These are phyloP conservation scores for Trichosporon ovoides DNA, from an alignment of 1,284 basidiomycete species.

Conservation along the genomic window DNA sequence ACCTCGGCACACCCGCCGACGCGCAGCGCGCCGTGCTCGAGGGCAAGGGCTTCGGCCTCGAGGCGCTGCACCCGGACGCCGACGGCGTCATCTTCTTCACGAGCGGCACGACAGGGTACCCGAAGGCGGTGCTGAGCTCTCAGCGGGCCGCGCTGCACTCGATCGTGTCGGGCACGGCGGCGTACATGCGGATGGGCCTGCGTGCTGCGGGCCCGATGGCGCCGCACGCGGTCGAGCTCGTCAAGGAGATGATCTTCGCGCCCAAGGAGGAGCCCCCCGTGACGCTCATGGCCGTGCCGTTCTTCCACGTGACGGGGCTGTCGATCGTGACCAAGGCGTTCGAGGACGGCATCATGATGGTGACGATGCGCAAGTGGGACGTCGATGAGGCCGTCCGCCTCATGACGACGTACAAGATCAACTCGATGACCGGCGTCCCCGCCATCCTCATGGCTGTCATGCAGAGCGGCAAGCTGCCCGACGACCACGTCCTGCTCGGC, in stretches of 20 bases:
- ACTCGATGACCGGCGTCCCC: constrained; percentile 37
- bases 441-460: constrained; percentile 37
- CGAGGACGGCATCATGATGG: constrained; percentile 35
- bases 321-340: constrained; percentile 37
- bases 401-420: constrained; percentile 32
- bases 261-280: constrained; percentile 4
- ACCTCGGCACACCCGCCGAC: neutral
- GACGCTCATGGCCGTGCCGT: constrained; percentile 33
- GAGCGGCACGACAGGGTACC: constrained; percentile 27
- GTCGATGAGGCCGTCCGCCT: constrained; percentile 30
- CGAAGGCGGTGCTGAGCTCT: constrained; percentile 39
- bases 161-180: neutral
- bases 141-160: constrained; percentile 39
- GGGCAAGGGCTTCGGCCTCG: constrained; percentile 17
- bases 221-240: constrained; percentile 21
- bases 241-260: constrained; percentile 19
- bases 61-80: constrained; percentile 30
- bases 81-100: constrained; percentile 44
- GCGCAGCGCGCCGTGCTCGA: neutral
- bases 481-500: constrained; percentile 26
- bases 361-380: constrained; percentile 37
- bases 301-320: constrained; percentile 44
- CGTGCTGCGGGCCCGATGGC: neutral
- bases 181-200: neutral
- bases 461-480: constrained; percentile 28